Conservation (phyloP, 2,329 filamentous ascomycete genomes). For the Curvularia lunata region DNA sequence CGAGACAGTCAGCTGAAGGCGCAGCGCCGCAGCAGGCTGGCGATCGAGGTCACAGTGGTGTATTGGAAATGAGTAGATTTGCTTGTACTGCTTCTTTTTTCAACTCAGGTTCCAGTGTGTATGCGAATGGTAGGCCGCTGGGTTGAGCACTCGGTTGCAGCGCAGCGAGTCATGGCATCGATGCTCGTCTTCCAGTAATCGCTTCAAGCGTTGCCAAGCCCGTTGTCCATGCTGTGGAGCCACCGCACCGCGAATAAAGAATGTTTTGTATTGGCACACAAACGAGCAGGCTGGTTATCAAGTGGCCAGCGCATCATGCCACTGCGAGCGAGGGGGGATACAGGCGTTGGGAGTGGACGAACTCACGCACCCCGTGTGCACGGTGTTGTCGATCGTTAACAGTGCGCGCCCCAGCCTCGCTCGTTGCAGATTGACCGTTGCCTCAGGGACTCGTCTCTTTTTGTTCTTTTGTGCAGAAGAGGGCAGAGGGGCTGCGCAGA, state of each 20-base stretch:
- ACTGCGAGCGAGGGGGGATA: slow-evolving; percentile 10
- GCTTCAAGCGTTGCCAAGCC: slow-evolving; percentile 1
- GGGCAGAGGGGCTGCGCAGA: not conserved
- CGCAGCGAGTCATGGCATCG: slow-evolving; percentile 1
- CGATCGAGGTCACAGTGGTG: not conserved
- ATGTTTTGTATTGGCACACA: slow-evolving; percentile 26
- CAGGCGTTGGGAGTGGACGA: slow-evolving; percentile 15
- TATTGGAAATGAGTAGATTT: not conserved
- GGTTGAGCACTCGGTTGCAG: not conserved
- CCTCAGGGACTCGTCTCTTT: slow-evolving; percentile 4
- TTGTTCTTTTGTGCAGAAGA: not conserved
- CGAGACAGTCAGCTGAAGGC: not conserved
- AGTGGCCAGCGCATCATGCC: slow-evolving; percentile 23
- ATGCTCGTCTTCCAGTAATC: not conserved
- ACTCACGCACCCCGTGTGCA: slow-evolving; percentile 13
- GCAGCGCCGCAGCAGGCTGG: not conserved
- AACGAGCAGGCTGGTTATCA: slow-evolving; percentile 28
- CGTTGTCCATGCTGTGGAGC: not conserved
- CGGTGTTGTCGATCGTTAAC: slow-evolving; percentile 33
- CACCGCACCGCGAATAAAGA: slow-evolving; percentile 16
- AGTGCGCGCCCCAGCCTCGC: slow-evolving; percentile 38
- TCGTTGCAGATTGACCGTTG: slow-evolving; percentile 25
- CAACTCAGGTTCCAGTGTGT: not conserved
- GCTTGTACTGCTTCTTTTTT: not conserved
- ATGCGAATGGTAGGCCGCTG: not conserved